These are phyloP conservation scores for Venturia asperata DNA, from an alignment of 2,329 filamentous ascomycete species.

Conservation along the genomic window DNA sequence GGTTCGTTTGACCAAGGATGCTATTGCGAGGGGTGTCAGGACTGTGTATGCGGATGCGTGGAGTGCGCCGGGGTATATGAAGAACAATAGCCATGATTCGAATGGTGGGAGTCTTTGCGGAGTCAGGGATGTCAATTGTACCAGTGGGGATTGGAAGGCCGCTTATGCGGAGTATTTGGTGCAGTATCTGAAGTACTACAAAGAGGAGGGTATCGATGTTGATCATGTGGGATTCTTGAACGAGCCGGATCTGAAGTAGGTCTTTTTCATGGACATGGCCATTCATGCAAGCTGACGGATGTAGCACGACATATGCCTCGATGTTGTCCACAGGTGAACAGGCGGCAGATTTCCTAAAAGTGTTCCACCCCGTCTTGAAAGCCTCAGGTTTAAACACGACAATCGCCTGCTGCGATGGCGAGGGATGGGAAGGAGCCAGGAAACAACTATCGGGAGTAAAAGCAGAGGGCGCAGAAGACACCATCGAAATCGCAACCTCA, in stretches of 20 bases:
- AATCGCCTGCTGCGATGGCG: conserved; percentile 19
- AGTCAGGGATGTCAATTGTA: conserved; percentile 34
- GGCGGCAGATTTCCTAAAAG: conserved; percentile 17
- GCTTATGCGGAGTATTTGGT: conserved; percentile 45
- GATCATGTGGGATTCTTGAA: conserved; percentile 45
- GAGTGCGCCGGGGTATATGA: conserved; percentile 45
- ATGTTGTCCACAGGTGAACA: conserved; percentile 18
- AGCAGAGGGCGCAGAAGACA: conserved; percentile 21
- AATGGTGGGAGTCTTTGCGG: conserved; percentile 32
- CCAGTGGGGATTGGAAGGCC: conserved; percentile 41
- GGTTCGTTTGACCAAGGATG: conserved; percentile 27
- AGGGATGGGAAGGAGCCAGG: conserved; percentile 21
- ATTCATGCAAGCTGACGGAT: not conserved
- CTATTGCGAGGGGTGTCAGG: conserved; percentile 18
- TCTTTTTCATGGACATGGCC: not conserved
- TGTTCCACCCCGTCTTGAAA: conserved; percentile 16
- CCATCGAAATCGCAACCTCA: conserved; percentile 25
- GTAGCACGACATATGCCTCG: conserved; percentile 13
- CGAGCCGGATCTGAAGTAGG: conserved; percentile 31
- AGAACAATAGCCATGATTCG: conserved; percentile 36
- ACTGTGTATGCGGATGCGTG: conserved; percentile 36
- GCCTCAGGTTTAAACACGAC: conserved; percentile 8
- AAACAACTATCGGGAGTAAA: conserved; percentile 25
- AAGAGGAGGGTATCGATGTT: conserved; percentile 38
- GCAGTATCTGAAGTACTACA: conserved; percentile 44